A percentile compares a stretch with the other conserved stretches of the same genome.
phyloP scores from a whole-genome alignment of 768 basidiomycete genomes.

The Leccinum olivaceopallidum region DNA sequence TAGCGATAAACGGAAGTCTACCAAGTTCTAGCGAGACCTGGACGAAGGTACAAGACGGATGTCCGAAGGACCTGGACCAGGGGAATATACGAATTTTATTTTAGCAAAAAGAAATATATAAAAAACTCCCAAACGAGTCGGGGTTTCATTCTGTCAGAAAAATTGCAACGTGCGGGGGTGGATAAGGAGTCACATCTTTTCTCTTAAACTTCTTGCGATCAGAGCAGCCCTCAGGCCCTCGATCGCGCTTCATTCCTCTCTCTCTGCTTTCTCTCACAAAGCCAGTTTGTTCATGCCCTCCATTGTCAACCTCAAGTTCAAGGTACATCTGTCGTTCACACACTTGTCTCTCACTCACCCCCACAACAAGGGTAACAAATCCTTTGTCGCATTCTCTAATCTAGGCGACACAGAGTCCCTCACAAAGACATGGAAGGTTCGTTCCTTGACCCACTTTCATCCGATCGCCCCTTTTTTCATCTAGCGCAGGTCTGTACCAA shows the following conservation, averaged over 20 bases:
- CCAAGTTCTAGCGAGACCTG: conserved; percentile 18
- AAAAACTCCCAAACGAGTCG: conserved; percentile 27
- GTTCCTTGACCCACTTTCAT: conserved; percentile 16
- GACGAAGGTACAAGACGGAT: conserved; percentile 19
- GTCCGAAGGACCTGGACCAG: conserved; percentile 17
- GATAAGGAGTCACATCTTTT: conserved; percentile 11
- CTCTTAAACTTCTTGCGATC: neutral
- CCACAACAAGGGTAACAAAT: conserved; percentile 79
- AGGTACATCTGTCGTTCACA: conserved; percentile 39
- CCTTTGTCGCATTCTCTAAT: conserved; percentile 91
- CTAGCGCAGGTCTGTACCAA: conserved; percentile 75
- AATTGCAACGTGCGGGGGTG: conserved; percentile 27
- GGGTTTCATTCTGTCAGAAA: conserved; percentile 35
- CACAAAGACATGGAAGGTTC: conserved; percentile 89
- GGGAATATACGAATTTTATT: conserved; percentile 16
- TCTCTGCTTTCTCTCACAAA: neutral
- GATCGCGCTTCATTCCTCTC: conserved; percentile 16
- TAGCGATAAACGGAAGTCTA: conserved; percentile 15
- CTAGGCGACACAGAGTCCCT: conserved; percentile 81
- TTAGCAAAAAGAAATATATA: conserved; percentile 14
- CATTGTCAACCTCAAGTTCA: conserved; percentile 87
- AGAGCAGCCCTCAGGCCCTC: conserved; percentile 12
- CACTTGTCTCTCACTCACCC: conserved; percentile 11
- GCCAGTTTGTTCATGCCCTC: conserved; percentile 55
- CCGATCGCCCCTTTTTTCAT: conserved; percentile 10